Conservation (phyloP, 352 stramenopile genomes). For the Pythium volutum region DNA sequence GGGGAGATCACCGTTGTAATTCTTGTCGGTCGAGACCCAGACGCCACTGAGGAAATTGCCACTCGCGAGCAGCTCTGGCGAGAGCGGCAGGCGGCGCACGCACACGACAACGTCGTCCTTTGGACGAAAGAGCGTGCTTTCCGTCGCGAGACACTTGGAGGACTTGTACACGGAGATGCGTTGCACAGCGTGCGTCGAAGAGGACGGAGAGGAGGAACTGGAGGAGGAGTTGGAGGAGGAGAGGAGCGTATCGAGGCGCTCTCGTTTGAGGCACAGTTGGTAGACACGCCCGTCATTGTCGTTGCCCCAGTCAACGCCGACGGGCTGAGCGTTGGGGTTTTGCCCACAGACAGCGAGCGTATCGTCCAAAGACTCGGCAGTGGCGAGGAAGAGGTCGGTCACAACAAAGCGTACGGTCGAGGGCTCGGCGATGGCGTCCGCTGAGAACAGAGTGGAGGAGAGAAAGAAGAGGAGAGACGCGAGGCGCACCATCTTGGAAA, state of each 20-base stretch:
- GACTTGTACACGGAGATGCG: constrained; percentile 24
- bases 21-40: constrained; percentile 37
- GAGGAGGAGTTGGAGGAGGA: neutral
- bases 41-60: constrained; percentile 46
- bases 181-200: constrained; percentile 6
- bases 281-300: constrained; percentile 16
- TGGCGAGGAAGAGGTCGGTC: constrained; percentile 17
- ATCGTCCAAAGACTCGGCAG: constrained; percentile 2
- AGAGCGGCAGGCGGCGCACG: neutral
- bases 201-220: neutral
- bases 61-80: constrained; percentile 8
- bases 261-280: constrained; percentile 22
- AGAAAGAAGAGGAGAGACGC: neutral
- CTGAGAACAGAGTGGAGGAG: neutral
- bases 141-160: constrained; percentile 5
- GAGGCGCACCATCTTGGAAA: too few relatives aligned
- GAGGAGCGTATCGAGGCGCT: neutral
- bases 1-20: constrained; percentile 47
- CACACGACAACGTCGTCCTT: constrained; percentile 8
- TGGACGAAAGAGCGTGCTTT: constrained; percentile 1
- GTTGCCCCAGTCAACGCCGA: constrained; percentile 34
- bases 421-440: neutral
- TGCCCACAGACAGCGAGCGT: constrained; percentile 14
- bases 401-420: constrained; percentile 8
- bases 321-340: constrained; percentile 16